phyloP scores from a whole-genome alignment of 2,329 filamentous ascomycete genomes.

The Aurifilum marmelostoma region DNA sequence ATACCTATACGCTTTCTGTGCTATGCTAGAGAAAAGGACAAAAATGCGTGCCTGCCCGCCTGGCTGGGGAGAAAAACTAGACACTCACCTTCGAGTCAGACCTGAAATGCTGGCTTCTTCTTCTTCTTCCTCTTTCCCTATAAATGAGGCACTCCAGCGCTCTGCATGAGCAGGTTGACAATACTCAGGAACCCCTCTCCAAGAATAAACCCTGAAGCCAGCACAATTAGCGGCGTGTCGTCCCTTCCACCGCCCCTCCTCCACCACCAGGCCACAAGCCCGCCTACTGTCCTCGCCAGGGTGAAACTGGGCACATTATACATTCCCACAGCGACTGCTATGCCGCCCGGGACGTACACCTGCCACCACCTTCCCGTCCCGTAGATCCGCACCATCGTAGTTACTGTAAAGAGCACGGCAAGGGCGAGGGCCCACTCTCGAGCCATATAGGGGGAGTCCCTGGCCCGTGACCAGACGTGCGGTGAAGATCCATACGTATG shows the following conservation, averaged over 20 bases:
- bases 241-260: constrained; percentile 52
- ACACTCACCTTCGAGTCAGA: not conserved
- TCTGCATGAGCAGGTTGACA: constrained; percentile 82
- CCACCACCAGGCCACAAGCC: constrained; percentile 78
- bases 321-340: constrained; percentile 89
- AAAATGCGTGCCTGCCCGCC: not conserved
- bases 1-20: not conserved
- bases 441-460: constrained; percentile 82
- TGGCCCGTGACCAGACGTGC: constrained; percentile 89
- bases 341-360: constrained; percentile 82
- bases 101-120: not conserved
- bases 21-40: not conserved
- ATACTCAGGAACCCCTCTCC: constrained; percentile 93
- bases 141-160: constrained; percentile 73
- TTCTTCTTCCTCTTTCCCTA: constrained; percentile 36
- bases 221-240: constrained; percentile 82
- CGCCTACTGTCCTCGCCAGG: constrained; percentile 81
- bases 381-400: constrained; percentile 72
- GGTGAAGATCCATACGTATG: constrained; percentile 94
- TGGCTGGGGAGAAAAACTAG: too few species aligned
- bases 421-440: constrained; percentile 76
- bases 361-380: constrained; percentile 65
- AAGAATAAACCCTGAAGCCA: constrained; percentile 87
- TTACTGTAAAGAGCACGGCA: constrained; percentile 71
- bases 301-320: constrained; percentile 83